These are phyloP conservation scores for Backusella sp. DNA, from an alignment of 192 early-diverging fungal species.

Conservation along the genomic window DNA sequence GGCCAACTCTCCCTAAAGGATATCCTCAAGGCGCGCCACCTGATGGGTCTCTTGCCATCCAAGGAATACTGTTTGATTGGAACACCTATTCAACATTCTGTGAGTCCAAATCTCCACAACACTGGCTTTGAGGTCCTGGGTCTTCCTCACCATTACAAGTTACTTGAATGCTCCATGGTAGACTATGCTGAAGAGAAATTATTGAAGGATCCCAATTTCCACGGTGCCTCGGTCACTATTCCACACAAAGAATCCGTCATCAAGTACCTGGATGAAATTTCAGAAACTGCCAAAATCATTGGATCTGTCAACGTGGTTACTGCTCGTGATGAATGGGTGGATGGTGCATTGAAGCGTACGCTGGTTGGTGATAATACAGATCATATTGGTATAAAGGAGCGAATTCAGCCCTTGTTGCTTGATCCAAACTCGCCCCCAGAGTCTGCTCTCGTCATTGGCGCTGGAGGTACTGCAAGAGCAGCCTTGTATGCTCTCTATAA, in stretches of 20 bases:
- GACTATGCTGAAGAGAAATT: slow-evolving; percentile 53
- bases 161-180: slow-evolving; percentile 68
- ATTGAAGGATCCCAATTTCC: slow-evolving; percentile 63
- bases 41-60: slow-evolving; percentile 65
- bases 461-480: slow-evolving; percentile 92
- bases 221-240: slow-evolving; percentile 94
- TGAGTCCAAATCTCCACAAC: slow-evolving; percentile 92
- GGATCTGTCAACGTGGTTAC: slow-evolving; percentile 95
- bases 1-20: slow-evolving; percentile 86
- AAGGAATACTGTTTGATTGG: slow-evolving; percentile 87
- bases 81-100: slow-evolving; percentile 81
- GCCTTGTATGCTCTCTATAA: slow-evolving; percentile 82
- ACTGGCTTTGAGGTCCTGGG: slow-evolving; percentile 83
- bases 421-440: slow-evolving; percentile 28
- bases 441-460: slow-evolving; percentile 84
- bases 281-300: slow-evolving; percentile 77
- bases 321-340: slow-evolving; percentile 29
- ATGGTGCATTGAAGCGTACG: slow-evolving; percentile 27
- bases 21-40: slow-evolving; percentile 69
- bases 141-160: slow-evolving; percentile 77
- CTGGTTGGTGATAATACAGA: slow-evolving; percentile 95
- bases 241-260: slow-evolving; percentile 90
- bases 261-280: slow-evolving; percentile 66
- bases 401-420: slow-evolving; percentile 49
- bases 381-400: slow-evolving; percentile 81